Percentiles rank a stretch among this genome's conserved stretches.
Conservation (phyloP, 805 yeast genomes). For the Ogataea nakhonphanomensis region DNA sequence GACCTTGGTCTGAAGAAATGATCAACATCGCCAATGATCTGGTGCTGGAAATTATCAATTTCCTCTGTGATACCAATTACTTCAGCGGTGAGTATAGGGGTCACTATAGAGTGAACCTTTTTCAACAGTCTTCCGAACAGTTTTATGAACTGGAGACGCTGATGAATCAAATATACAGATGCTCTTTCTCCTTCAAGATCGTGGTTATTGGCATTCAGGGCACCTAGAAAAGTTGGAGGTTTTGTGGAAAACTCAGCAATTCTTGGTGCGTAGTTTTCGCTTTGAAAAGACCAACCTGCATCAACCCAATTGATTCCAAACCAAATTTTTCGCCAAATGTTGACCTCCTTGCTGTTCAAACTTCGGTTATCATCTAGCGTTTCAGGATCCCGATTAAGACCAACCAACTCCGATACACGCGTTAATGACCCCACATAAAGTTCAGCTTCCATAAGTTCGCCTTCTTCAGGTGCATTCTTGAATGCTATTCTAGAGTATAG, state of each 20-base stretch:
- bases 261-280: conserved; percentile 28
- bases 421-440: conserved; percentile 36
- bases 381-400: conserved; percentile 47
- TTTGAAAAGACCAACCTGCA: conserved; percentile 39
- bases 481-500: conserved; percentile 39
- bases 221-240: conserved; percentile 36
- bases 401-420: conserved; percentile 44
- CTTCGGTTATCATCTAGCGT: conserved; percentile 18
- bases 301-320: conserved; percentile 41
- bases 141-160: conserved; percentile 31
- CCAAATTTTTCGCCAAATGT: conserved; percentile 61
- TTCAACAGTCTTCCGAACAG: conserved; percentile 32
- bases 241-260: conserved; percentile 42
- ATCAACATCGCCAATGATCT: conserved; percentile 4
- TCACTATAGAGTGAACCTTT: conserved; percentile 33
- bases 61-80: conserved; percentile 31
- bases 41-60: conserved; percentile 33
- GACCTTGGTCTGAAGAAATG: conserved; percentile 16
- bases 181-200: conserved; percentile 38
- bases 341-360: conserved; percentile 30
- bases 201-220: conserved; percentile 31
- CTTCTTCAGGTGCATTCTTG: conserved; percentile 45
- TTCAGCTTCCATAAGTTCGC: conserved; percentile 40
- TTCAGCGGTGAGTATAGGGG: conserved; percentile 33
- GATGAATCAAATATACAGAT: conserved; percentile 32